Percentiles rank a stretch among this genome's conserved stretches.
phyloP scores from a whole-genome alignment of 257 asterid species.

The Marsdenia floribunda region DNA sequence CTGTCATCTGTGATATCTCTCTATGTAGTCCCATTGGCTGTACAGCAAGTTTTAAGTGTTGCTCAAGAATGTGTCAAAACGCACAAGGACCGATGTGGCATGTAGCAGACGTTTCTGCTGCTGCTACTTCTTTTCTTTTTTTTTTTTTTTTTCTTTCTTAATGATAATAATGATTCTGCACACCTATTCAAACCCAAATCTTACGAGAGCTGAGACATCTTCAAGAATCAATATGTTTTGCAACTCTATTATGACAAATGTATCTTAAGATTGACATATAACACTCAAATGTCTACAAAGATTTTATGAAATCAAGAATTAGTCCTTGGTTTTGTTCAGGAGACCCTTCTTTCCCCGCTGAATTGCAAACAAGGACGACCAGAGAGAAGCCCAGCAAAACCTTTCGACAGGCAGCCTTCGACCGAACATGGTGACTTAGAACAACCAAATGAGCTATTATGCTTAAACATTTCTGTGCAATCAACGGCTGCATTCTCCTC shows the following conservation, averaged over 20 bases:
- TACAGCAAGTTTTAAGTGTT: not conserved
- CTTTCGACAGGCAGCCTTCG: constrained; percentile 79
- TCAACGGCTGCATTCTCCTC: constrained; percentile 32
- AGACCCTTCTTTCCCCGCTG: constrained; percentile 39
- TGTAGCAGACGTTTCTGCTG: too few relatives aligned
- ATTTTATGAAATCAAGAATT: not conserved
- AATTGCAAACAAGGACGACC: constrained; percentile 48
- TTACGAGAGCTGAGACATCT: not conserved
- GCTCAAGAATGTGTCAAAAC: too few relatives aligned
- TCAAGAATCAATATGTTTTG: not conserved
- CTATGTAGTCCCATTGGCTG: not conserved
- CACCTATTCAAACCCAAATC: not conserved
- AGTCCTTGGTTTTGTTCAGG: constrained; percentile 25
- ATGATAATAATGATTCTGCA: not conserved
- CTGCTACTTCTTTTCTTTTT: too few relatives aligned
- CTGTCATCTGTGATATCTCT: not conserved
- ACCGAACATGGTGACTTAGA: constrained; percentile 51
- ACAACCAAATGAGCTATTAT: constrained; percentile 31
- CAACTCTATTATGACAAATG: not conserved
- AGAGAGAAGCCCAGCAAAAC: constrained; percentile 69
- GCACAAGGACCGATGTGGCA: too few relatives aligned
- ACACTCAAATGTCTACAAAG: not conserved
- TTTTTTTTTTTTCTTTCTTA: too few relatives aligned
- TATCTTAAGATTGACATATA: not conserved
- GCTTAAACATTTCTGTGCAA: constrained; percentile 28